phyloP scores from a whole-genome alignment of 2,329 filamentous ascomycete species.

The Diaporthe vaccinii region DNA sequence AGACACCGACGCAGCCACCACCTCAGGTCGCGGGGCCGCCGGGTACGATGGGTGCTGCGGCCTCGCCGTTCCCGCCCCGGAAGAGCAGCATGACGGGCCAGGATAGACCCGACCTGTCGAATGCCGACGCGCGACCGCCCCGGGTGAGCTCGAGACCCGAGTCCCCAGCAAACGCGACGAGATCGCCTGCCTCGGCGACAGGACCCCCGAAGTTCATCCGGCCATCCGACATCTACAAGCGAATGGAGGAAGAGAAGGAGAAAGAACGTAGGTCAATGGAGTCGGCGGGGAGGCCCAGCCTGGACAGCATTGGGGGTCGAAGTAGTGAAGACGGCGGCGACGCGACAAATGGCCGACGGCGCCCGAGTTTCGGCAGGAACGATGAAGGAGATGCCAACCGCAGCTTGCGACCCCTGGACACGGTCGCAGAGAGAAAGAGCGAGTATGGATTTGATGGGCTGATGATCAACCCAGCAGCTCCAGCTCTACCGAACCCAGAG shows the following conservation, averaged over 20 bases:
- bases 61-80: constrained; percentile 67
- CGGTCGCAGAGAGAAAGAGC: constrained; percentile 70
- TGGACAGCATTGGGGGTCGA: constrained; percentile 61
- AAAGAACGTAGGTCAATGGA: constrained; percentile 70
- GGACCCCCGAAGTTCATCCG: constrained; percentile 76
- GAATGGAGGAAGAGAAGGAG: constrained; percentile 75
- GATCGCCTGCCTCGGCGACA: constrained; percentile 53
- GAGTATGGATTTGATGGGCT: constrained; percentile 68
- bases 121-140: constrained; percentile 35
- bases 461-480: constrained; percentile 42
- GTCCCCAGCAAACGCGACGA: constrained; percentile 54
- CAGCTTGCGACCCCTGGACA: constrained; percentile 59
- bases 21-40: constrained; percentile 29
- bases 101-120: constrained; percentile 48
- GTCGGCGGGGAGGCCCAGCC: constrained; percentile 64
- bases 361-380: constrained; percentile 49
- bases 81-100: constrained; percentile 72
- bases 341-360: constrained; percentile 42
- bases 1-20: constrained; percentile 20
- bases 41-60: constrained; percentile 41
- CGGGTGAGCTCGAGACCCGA: constrained; percentile 51
- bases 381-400: constrained; percentile 54
- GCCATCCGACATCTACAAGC: constrained; percentile 83
- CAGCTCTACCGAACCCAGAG: constrained; percentile 37
- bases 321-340: constrained; percentile 33